These are phyloP conservation scores for Ormosia semicastrata DNA, from an alignment of 306 rosid species.

Conservation along the genomic window DNA sequence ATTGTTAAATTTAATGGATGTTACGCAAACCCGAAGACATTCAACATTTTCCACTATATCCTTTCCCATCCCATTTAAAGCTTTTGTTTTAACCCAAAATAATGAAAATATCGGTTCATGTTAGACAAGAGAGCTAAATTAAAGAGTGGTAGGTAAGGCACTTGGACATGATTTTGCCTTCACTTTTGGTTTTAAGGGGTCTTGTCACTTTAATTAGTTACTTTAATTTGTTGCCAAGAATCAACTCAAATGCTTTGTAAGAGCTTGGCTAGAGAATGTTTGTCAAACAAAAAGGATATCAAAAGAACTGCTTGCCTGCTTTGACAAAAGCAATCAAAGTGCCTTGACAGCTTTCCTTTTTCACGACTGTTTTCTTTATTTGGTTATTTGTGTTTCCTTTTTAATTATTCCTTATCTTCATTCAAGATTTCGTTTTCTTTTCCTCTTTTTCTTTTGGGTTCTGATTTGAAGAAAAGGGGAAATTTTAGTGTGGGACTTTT, in stretches of 20 bases:
- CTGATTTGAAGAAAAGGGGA: not conserved
- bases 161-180: conserved; percentile 33
- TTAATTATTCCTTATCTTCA: conserved; percentile 22
- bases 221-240: conserved; percentile 37
- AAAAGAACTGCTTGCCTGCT: conserved; percentile 34
- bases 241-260: conserved; percentile 17
- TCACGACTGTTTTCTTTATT: conserved; percentile 30
- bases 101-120: not conserved
- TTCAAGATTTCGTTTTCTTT: conserved; percentile 1
- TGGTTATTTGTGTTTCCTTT: conserved; percentile 23
- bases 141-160: conserved; percentile 13
- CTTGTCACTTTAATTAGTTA: conserved; percentile 29
- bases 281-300: conserved; percentile 25
- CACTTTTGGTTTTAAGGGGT: conserved; percentile 39
- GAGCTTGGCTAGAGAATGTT: conserved; percentile 37
- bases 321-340: conserved; percentile 48
- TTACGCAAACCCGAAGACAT: not conserved
- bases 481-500: not conserved
- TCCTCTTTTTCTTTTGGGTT: conserved; percentile 10
- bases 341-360: conserved; percentile 50
- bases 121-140: not conserved
- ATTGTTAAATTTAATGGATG: conserved; percentile 9
- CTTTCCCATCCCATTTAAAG: not conserved
- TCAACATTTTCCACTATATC: not conserved
- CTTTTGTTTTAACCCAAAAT: not conserved